A percentile compares a stretch with the other conserved stretches of the same genome.
These are phyloP conservation scores for Houttuynia cordata DNA, from an alignment of 164 flowering plant species.

Conservation along the genomic window DNA sequence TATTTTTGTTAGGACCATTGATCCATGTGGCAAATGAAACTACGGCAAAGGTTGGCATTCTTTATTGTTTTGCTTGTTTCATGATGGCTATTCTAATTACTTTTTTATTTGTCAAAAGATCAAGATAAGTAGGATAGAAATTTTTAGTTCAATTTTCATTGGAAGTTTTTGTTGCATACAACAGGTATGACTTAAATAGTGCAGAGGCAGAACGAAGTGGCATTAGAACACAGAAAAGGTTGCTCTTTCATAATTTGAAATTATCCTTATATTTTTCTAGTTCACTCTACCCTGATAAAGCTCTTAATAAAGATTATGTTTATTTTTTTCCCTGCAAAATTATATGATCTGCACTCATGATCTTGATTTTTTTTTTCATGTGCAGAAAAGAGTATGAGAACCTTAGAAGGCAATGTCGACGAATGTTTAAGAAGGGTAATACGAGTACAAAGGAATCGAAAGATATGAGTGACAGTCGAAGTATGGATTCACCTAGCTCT, in stretches of 20 bases:
- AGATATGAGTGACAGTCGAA: constrained; percentile 20
- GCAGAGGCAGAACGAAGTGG: constrained; percentile 41
- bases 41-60: neutral
- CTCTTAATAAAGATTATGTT: neutral
- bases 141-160: neutral
- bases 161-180: constrained; percentile 13
- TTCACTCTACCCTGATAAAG: neutral
- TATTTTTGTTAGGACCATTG: too few relatives aligned
- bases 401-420: constrained; percentile 32
- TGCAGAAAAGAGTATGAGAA: constrained; percentile 46
- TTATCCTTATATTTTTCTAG: neutral
- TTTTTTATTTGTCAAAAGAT: neutral
- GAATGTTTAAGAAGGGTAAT: constrained; percentile 12
- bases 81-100: neutral
- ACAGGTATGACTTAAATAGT: constrained; percentile 51
- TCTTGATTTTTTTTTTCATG: constrained; percentile 2
- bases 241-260: neutral
- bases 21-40: too few relatives aligned
- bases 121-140: too few relatives aligned
- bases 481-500: constrained; percentile 29
- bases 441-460: constrained; percentile 12
- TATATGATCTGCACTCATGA: neutral
- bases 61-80: neutral
- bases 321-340: neutral
- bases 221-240: constrained; percentile 36